A percentile compares a stretch with the other conserved stretches of the same genome.
These are phyloP conservation scores for Dentipellis fragilis DNA, from an alignment of 768 basidiomycete genomes.

Conservation along the genomic window DNA sequence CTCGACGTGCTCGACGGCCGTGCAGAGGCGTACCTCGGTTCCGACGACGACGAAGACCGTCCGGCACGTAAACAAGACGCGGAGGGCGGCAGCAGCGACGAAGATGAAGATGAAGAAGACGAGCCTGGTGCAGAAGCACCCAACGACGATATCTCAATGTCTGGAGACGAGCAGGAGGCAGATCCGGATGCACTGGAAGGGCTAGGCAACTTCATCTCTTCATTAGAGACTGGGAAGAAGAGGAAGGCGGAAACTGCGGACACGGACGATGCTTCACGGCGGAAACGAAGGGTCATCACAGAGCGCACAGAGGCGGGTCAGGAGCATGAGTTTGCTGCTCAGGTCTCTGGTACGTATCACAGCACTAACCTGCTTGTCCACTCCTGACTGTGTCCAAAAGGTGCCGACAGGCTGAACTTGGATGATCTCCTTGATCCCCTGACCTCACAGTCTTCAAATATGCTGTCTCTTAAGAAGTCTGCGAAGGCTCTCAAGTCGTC, in stretches of 20 bases:
- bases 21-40: constrained; percentile 16
- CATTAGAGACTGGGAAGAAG: constrained; percentile 57
- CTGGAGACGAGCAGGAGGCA: constrained; percentile 34
- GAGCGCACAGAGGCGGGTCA: constrained; percentile 9
- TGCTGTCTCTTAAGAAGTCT: constrained; percentile 60
- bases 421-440: constrained; percentile 74
- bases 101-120: constrained; percentile 31
- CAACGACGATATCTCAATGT: constrained; percentile 22
- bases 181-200: constrained; percentile 54
- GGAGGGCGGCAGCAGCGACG: constrained; percentile 26
- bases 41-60: constrained; percentile 20
- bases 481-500: constrained; percentile 50
- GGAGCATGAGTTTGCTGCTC: constrained; percentile 11
- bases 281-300: constrained; percentile 8
- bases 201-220: constrained; percentile 63
- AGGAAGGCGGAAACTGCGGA: constrained; percentile 35
- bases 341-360: constrained; percentile 2
- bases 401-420: constrained; percentile 44
- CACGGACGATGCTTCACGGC: background rate
- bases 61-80: constrained; percentile 1
- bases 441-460: constrained; percentile 43
- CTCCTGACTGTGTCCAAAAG: constrained; percentile 21
- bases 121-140: constrained; percentile 33
- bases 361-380: too few species aligned
- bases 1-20: constrained; percentile 18